Conservation (phyloP, 2,329 filamentous ascomycete species). For the Trichoderma simmonsii region DNA sequence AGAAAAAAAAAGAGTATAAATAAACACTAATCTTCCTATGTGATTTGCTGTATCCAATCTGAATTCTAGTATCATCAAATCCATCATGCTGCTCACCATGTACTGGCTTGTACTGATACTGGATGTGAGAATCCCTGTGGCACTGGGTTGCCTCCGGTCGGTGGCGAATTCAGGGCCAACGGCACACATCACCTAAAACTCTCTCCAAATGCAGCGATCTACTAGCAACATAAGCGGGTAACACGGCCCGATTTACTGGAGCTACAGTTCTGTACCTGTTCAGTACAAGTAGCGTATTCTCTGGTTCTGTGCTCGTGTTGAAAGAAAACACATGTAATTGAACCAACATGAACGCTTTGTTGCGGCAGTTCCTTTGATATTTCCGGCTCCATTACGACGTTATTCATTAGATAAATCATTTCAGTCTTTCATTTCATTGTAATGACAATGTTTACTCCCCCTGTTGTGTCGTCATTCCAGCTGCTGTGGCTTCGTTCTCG, state of each 20-base stretch:
- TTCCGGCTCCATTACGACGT: neutral
- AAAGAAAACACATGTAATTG: neutral
- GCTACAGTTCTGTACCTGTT: neutral
- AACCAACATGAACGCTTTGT: neutral
- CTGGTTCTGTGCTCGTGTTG: neutral
- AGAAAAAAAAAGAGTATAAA: neutral
- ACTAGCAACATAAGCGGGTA: neutral
- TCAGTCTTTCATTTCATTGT: neutral
- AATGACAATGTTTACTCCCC: neutral
- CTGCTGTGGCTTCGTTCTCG: neutral
- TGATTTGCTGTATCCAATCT: neutral
- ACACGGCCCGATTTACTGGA: neutral
- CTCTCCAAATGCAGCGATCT: neutral
- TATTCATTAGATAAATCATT: neutral
- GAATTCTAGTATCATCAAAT: neutral
- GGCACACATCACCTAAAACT: neutral
- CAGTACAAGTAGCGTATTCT: neutral
- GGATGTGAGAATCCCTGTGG: neutral
- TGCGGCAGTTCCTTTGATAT: neutral
- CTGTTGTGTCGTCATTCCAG: neutral
- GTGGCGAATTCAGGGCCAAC: neutral
- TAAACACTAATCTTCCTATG: neutral
- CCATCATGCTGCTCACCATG: neutral
- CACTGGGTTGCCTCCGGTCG: slow-evolving; percentile 1
- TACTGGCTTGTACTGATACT: neutral